Evolutionary conservation across 495 filamentous ascomycete species (phyloP), one percentile per base, ranked within the genome.

Genomic region (Zalerion maritima): DNA sequence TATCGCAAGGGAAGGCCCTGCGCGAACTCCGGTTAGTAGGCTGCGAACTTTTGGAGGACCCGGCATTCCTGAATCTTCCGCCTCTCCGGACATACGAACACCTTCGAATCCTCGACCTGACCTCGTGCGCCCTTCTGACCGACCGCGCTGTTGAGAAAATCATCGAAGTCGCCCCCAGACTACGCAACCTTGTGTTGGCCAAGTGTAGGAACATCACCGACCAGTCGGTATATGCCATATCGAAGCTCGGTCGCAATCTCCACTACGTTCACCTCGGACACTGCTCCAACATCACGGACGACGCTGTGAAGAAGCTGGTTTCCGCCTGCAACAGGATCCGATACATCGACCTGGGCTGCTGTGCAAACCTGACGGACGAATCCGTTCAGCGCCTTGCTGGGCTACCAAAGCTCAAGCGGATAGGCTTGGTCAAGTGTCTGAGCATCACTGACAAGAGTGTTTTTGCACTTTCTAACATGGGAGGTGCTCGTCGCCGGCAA

Each of bases 301-400:
- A 64, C 7, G 83, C 81, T 5, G 82, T 99, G 5, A 75, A 75
- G 28, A 71, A 75, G 22, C 62, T 99, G 5, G 84, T 93, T 21
- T 75, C 76, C 35, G 55, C 55, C 22, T 99, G 91, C 61, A 94
- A 86, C 54, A 71, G 91, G 18, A 94, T 99, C 38, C 67, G 91
- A 28, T 99, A 99, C 44, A 96, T 99, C 32, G 91, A 99, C 46
- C 55, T 99, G 27, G 91, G 91, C 7, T 96, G 91, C 58, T 99
- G 91, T 52, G 66, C 64, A n/a, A 73, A 76, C 36, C 62, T 99
- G 28, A 94, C 91, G 0, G 89, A 99, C 42, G 54, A 55, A 2
- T 93, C 83, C 26, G 77, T 99, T n/a, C 73, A 67, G 30, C 75
- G 79, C 37, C 62, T 99, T 14, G 86, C 91, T 2, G 71, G 62